phyloP scores from a whole-genome alignment of 495 filamentous ascomycete genomes.

The Hyaloscypha hepaticicola region DNA sequence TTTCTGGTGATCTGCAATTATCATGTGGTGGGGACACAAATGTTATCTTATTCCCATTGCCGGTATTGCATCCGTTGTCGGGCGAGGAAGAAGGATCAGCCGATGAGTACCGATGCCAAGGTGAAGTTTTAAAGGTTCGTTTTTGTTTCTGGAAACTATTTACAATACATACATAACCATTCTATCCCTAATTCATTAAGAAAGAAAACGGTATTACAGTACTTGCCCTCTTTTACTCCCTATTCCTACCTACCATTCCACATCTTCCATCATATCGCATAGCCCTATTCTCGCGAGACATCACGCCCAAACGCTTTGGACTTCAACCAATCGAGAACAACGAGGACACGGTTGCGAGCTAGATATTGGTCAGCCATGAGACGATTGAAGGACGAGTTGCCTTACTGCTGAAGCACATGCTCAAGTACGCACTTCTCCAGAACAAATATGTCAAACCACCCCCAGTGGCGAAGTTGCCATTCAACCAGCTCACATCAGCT shows the following conservation, averaged over 20 bases:
- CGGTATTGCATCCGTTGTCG: not conserved
- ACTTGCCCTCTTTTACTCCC: constrained; percentile 2
- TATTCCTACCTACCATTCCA: not conserved
- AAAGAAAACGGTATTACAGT: constrained; percentile 12
- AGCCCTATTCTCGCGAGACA: constrained; percentile 81
- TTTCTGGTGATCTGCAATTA: not conserved
- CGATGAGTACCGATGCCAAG: constrained; percentile 1
- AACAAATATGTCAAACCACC: constrained; percentile 85
- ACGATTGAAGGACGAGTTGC: constrained; percentile 30
- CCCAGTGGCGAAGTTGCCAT: constrained; percentile 88
- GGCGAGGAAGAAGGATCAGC: not conserved
- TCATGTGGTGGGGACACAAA: not conserved
- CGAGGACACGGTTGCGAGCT: constrained; percentile 90
- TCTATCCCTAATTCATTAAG: constrained; percentile 27
- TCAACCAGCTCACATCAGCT: constrained; percentile 96
- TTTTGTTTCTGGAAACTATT: constrained; percentile 7
- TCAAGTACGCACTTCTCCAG: constrained; percentile 96
- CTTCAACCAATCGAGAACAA: constrained; percentile 94
- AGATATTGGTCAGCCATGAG: not conserved
- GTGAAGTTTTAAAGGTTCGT: not conserved
- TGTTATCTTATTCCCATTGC: too few relatives aligned
- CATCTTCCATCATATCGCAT: not conserved
- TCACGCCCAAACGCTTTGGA: constrained; percentile 93
- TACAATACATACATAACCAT: constrained; percentile 13
- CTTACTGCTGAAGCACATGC: constrained; percentile 99